Percentiles rank a stretch among this genome's conserved stretches.
phyloP scores from a whole-genome alignment of 768 basidiomycete species.

The Suillus lakei region DNA sequence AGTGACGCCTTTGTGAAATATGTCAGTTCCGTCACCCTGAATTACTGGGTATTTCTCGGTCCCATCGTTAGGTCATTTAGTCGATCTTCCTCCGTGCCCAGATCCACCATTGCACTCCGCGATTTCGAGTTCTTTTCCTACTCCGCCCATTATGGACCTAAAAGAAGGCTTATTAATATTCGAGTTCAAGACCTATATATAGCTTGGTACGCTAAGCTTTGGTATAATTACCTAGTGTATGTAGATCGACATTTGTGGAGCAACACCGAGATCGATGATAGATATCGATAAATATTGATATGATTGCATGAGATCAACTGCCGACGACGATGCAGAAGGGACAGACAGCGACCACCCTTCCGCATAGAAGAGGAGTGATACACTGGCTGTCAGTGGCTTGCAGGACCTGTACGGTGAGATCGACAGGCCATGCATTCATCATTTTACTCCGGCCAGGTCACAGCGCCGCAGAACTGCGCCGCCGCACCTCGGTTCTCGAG shows the following conservation, averaged over 20 bases:
- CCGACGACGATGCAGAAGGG: neutral
- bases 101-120: conserved; percentile 1
- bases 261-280: neutral
- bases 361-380: neutral
- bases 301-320: neutral
- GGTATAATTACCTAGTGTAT: neutral
- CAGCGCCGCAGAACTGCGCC: neutral
- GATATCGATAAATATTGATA: neutral
- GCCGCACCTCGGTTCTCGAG: neutral
- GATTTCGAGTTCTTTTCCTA: neutral
- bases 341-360: neutral
- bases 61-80: neutral
- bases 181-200: too few relatives aligned
- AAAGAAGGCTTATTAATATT: conserved; percentile 1
- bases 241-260: too few relatives aligned
- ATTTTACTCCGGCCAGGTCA: neutral
- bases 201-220: neutral
- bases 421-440: neutral
- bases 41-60: conserved; percentile 2
- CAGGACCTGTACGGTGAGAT: neutral
- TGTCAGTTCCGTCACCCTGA: conserved; percentile 1
- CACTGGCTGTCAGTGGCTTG: neutral
- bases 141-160: conserved; percentile 12
- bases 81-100: neutral
- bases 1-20: conserved; percentile 5